Conservation (phyloP, 2,329 filamentous ascomycete genomes). For the Arthroderma sp. region DNA sequence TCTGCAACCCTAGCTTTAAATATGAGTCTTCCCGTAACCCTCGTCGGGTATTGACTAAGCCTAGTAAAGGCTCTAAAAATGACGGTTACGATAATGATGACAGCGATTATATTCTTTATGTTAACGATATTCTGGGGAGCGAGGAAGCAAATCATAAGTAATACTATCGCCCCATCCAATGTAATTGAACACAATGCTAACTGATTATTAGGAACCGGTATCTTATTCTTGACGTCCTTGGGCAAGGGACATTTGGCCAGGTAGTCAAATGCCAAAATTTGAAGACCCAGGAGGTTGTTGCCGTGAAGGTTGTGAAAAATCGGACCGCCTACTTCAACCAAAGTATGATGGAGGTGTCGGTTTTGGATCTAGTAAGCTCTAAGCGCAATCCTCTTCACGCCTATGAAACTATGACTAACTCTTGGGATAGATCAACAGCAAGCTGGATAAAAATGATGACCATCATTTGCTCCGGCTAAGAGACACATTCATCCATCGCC, state of each 20-base stretch:
- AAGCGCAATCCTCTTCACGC: slow-evolving; percentile 13
- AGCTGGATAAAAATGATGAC: slow-evolving; percentile 98
- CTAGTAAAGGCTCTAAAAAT: slow-evolving; percentile 96
- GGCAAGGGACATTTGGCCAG: slow-evolving; percentile 95
- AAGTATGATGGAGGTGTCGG: slow-evolving; percentile 99
- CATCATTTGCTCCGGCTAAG: slow-evolving; percentile 89
- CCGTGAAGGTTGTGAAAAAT: slow-evolving; percentile 98
- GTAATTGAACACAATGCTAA: slow-evolving; percentile 3
- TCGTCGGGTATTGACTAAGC: slow-evolving; percentile 88
- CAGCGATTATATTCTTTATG: slow-evolving; percentile 97
- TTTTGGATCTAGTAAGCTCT: slow-evolving; percentile 67
- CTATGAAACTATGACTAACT: slow-evolving; percentile 4
- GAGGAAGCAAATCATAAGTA: slow-evolving; percentile 97
- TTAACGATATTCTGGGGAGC: slow-evolving; percentile 95
- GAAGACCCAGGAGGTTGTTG: slow-evolving; percentile 95
- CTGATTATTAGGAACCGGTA: slow-evolving; percentile 63
- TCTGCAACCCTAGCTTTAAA: slow-evolving; percentile 96
- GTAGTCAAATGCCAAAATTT: slow-evolving; percentile 98
- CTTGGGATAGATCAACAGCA: slow-evolving; percentile 66
- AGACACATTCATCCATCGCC: slow-evolving; percentile 94
- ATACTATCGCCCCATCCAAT: slow-evolving; percentile 6
- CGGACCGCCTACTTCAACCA: slow-evolving; percentile 98
- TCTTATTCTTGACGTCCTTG: slow-evolving; percentile 88
- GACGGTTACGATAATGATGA: slow-evolving; percentile 99
- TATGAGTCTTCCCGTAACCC: slow-evolving; percentile 97